Conservation (phyloP, 768 basidiomycete species). For the Pulveroboletus ravenelii region DNA sequence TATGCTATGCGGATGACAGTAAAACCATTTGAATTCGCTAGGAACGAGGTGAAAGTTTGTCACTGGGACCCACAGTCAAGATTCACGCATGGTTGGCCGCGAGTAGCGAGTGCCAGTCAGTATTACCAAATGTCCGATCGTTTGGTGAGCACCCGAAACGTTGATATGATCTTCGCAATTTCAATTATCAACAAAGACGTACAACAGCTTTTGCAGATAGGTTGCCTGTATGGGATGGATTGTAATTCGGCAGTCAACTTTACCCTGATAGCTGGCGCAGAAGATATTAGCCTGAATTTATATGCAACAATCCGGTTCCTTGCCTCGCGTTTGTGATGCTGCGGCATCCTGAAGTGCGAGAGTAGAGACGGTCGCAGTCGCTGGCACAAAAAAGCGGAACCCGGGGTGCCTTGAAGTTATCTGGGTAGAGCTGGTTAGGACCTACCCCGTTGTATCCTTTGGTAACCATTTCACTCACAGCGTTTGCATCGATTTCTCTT, state of each 20-base stretch:
- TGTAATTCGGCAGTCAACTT: not conserved
- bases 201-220: conserved; percentile 16
- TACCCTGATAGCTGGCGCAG: conserved; percentile 14
- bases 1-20: not conserved
- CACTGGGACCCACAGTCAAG: not conserved
- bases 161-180: conserved; percentile 8
- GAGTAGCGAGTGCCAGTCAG: conserved; percentile 4
- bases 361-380: conserved; percentile 23
- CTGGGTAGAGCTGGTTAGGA: conserved; percentile 20
- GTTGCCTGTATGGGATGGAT: not conserved
- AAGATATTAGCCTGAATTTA: conserved; percentile 7
- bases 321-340: conserved; percentile 33
- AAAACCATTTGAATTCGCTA: conserved; percentile 11
- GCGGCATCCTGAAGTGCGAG: conserved; percentile 25
- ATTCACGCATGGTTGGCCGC: conserved; percentile 6
- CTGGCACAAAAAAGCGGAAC: conserved; percentile 22
- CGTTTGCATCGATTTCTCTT: not conserved
- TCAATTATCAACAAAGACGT: conserved; percentile 7
- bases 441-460: conserved; percentile 15
- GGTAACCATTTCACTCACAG: conserved; percentile 8
- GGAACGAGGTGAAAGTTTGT: conserved; percentile 6
- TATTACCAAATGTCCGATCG: conserved; percentile 11
- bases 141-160: not conserved
- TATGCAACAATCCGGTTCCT: not conserved
- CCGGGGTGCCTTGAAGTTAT: conserved; percentile 30